These are phyloP conservation scores for Eudorina sp. DNA, from an alignment of 139 green algal genomes.

Conservation along the genomic window DNA sequence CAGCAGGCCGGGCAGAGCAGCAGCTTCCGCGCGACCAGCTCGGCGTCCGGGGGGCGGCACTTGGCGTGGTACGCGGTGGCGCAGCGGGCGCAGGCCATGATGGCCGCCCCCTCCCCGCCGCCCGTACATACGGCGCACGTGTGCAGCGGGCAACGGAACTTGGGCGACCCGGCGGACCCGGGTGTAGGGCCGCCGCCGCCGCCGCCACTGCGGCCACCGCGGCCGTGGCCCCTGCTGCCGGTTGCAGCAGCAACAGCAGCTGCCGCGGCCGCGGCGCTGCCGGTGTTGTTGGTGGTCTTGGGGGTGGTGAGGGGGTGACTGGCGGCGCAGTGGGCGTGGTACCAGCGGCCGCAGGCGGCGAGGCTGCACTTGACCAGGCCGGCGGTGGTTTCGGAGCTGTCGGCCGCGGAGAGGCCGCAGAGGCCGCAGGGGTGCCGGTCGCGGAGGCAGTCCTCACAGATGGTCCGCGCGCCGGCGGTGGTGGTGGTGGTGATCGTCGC, in stretches of 20 bases:
- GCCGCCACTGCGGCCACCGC: slow-evolving; percentile 2
- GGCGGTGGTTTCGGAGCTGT: neutral
- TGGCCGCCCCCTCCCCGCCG: slow-evolving; percentile 56
- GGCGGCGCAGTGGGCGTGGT: slow-evolving; percentile 51
- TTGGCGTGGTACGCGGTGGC: slow-evolving; percentile 56
- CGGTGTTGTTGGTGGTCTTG: neutral
- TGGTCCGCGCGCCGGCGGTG: too few species aligned
- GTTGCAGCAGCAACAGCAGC: too few species aligned
- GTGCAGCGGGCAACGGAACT: slow-evolving; percentile 63
- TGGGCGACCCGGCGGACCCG: neutral
- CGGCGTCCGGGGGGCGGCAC: slow-evolving; percentile 22
- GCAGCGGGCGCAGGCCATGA: slow-evolving; percentile 65
- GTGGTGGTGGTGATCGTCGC: too few species aligned
- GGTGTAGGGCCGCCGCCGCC: neutral
- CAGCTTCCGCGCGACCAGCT: slow-evolving; percentile 24
- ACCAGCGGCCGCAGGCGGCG: slow-evolving; percentile 54
- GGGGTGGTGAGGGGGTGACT: slow-evolving; percentile 28
- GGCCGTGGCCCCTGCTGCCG: neutral
- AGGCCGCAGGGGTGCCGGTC: slow-evolving; percentile 46
- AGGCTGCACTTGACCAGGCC: slow-evolving; percentile 61
- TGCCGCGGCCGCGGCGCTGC: neutral
- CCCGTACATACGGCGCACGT: slow-evolving; percentile 60
- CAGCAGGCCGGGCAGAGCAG: slow-evolving; percentile 23
- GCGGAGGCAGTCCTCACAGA: slow-evolving; percentile 37
- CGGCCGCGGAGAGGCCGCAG: slow-evolving; percentile 36